Percentiles rank a stretch among this genome's conserved stretches.
Conservation (phyloP, 2,329 filamentous ascomycete genomes). For the Phyllosticta citriasiana region DNA sequence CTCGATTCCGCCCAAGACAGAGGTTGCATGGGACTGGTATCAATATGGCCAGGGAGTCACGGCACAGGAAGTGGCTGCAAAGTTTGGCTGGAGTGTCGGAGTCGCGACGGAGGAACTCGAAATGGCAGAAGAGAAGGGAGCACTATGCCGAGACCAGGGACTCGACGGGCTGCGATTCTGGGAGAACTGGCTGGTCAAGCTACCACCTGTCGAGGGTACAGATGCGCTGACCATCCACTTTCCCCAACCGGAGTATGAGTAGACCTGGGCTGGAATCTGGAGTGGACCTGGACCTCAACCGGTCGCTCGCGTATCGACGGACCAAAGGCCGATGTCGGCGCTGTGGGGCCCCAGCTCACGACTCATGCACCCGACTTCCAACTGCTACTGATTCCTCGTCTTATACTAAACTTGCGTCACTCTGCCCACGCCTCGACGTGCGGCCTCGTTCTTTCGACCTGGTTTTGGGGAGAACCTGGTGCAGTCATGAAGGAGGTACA, state of each 20-base stretch:
- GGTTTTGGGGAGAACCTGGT: neutral
- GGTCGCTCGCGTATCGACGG: neutral
- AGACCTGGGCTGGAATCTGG: neutral
- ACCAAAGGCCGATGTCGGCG: slow-evolving; percentile 4
- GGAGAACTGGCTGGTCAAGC: slow-evolving; percentile 53
- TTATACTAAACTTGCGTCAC: slow-evolving; percentile 1
- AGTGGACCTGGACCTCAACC: neutral
- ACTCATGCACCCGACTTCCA: neutral
- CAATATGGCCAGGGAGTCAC: slow-evolving; percentile 77
- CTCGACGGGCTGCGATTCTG: slow-evolving; percentile 89
- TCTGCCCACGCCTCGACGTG: neutral
- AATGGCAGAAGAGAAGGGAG: slow-evolving; percentile 89
- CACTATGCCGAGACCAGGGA: slow-evolving; percentile 80
- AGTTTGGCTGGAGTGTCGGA: slow-evolving; percentile 94
- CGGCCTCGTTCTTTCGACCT: neutral
- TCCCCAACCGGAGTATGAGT: neutral
- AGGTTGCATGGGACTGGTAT: slow-evolving; percentile 65
- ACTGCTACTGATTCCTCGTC: neutral
- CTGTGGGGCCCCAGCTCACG: slow-evolving; percentile 1
- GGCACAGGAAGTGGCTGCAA: slow-evolving; percentile 76
- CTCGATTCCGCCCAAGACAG: slow-evolving; percentile 51
- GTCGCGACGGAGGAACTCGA: slow-evolving; percentile 92
- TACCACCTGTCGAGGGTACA: slow-evolving; percentile 2
- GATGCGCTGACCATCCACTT: neutral
- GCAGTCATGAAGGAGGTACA: neutral